phyloP scores from a whole-genome alignment of 192 early-diverging fungal genomes.

The Funneliformis geosporum region DNA sequence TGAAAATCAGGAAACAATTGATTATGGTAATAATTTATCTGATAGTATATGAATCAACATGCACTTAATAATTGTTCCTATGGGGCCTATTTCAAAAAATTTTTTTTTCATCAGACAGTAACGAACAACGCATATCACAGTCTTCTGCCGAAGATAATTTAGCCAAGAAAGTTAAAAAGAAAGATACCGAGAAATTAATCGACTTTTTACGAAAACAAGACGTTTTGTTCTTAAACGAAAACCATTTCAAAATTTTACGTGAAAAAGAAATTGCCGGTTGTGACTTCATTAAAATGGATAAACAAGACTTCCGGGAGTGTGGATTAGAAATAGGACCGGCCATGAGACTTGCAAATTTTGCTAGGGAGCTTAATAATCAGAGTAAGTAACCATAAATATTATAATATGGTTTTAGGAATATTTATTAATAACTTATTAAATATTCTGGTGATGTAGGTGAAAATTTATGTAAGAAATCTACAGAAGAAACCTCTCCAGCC shows the following conservation, averaged over 20 bases:
- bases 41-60: too few species aligned
- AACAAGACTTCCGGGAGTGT: conserved; percentile 9
- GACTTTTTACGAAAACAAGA: conserved; percentile 18
- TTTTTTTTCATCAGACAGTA: too few species aligned
- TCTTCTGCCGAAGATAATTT: too few species aligned
- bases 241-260: conserved; percentile 17
- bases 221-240: conserved; percentile 16
- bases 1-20: too few species aligned
- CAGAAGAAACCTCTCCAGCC: conserved; percentile 8
- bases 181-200: background rate
- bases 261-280: conserved; percentile 14
- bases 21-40: too few species aligned
- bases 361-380: background rate
- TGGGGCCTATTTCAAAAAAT: too few species aligned
- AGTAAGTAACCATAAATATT: conserved; percentile 22
- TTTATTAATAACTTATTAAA: conserved; percentile 15
- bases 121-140: too few species aligned
- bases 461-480: conserved; percentile 20
- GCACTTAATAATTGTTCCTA: too few species aligned
- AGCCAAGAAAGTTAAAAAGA: background rate
- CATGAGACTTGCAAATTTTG: background rate
- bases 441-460: conserved; percentile 21
- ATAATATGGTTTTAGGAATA: conserved; percentile 21
- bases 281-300: conserved; percentile 24
- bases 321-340: conserved; percentile 9